These are phyloP conservation scores for Mortierella sp. DNA, from an alignment of 371 early-diverging fungal species.

Conservation along the genomic window DNA sequence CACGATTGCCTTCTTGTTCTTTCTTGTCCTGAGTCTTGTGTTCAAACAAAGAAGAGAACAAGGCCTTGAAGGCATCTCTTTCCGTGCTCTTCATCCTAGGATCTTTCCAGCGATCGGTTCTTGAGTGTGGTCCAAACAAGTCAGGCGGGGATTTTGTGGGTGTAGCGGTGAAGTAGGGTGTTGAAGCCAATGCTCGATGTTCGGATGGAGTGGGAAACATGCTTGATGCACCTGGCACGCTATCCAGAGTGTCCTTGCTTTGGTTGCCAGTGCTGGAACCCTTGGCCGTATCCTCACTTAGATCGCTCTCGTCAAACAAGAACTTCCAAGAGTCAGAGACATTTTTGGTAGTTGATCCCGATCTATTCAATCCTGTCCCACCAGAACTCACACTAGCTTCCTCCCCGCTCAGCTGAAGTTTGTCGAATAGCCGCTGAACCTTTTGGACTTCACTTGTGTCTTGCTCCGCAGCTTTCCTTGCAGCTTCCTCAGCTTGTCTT, in stretches of 20 bases:
- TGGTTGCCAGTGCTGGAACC: neutral
- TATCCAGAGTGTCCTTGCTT: constrained; percentile 29
- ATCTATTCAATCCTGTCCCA: neutral
- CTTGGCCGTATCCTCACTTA: constrained; percentile 11
- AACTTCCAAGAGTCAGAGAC: constrained; percentile 45
- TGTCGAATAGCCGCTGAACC: constrained; percentile 36
- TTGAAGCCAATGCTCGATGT: constrained; percentile 3
- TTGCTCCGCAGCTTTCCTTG: constrained; percentile 9
- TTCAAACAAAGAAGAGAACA: constrained; percentile 50
- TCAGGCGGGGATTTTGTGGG: neutral
- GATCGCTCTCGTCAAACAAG: constrained; percentile 46
- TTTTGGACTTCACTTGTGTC: constrained; percentile 17
- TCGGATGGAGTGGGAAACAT: constrained; percentile 31
- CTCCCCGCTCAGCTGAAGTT: constrained; percentile 13
- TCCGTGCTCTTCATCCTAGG: constrained; percentile 41
- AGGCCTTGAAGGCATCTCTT: constrained; percentile 43
- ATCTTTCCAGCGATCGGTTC: constrained; percentile 39
- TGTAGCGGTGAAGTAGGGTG: constrained; percentile 4
- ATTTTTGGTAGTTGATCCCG: neutral
- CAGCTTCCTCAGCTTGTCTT: constrained; percentile 15
- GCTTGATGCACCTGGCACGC: constrained; percentile 36
- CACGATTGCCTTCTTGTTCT: constrained; percentile 1
- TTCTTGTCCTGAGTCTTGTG: constrained; percentile 16
- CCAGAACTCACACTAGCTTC: neutral
- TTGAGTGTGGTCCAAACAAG: neutral